Evolutionary conservation across 345 rosid genomes (phyloP).

Genomic region (Raphanus sativus): DNA sequence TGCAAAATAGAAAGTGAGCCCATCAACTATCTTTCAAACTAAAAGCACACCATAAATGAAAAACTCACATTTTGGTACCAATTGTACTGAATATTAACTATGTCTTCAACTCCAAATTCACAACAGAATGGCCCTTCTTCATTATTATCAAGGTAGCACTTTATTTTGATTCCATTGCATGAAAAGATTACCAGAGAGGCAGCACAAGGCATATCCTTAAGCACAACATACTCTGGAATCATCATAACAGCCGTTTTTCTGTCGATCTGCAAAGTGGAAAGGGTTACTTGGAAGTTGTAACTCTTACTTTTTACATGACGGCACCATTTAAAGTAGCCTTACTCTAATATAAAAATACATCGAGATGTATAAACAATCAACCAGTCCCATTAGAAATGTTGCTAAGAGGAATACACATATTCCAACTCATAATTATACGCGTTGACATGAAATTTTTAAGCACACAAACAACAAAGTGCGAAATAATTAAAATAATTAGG

Average conservation of each 20-base stretch:
- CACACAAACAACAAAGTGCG: background rate
- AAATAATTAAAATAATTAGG: background rate
- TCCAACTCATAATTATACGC: background rate
- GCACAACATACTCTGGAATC: slow-evolving; percentile 60
- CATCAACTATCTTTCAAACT: slow-evolving; percentile 11
- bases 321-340: background rate
- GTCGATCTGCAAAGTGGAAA: slow-evolving; percentile 55
- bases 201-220: slow-evolving; percentile 44
- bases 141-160: slow-evolving; percentile 41
- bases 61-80: slow-evolving; percentile 68
- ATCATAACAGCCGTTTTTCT: slow-evolving; percentile 42
- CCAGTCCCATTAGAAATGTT: background rate
- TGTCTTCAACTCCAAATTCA: slow-evolving; percentile 71
- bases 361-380: background rate
- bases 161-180: slow-evolving; percentile 49
- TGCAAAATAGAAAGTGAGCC: background rate
- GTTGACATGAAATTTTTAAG: background rate
- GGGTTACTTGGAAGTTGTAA: slow-evolving; percentile 18
- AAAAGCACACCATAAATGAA: slow-evolving; percentile 11
- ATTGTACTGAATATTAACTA: slow-evolving; percentile 56
- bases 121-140: slow-evolving; percentile 44
- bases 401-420: background rate
- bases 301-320: slow-evolving; percentile 8
- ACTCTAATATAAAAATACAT: background rate
- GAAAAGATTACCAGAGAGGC: slow-evolving; percentile 61